A percentile compares a stretch with the other conserved stretches of the same genome.
Conservation (phyloP, 139 green algal genomes). For the Tetradesmus lagerheimii region DNA sequence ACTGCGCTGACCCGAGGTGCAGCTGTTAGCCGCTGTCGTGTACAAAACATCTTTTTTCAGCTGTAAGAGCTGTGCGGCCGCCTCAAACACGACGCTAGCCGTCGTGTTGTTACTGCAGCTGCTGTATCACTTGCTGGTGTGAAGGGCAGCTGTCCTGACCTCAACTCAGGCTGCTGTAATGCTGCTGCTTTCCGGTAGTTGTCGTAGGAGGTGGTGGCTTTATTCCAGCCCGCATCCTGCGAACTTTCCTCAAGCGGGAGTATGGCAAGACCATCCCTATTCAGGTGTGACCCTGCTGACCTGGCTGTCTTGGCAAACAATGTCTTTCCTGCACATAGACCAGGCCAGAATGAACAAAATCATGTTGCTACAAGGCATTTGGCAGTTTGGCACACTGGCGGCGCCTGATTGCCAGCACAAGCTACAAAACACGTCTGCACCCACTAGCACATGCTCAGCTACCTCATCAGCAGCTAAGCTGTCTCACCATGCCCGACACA, state of each 20-base stretch:
- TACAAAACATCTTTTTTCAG: neutral
- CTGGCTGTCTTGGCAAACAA: neutral
- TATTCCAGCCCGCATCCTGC: slow-evolving; percentile 33
- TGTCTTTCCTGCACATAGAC: too few species aligned
- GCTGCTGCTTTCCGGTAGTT: neutral
- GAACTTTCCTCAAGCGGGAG: slow-evolving; percentile 20
- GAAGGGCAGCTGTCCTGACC: too few species aligned
- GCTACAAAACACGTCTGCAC: too few species aligned
- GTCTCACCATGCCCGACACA: too few species aligned
- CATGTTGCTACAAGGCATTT: too few species aligned
- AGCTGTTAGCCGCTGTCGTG: neutral
- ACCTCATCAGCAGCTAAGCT: too few species aligned
- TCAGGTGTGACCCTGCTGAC: neutral
- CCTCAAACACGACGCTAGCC: neutral
- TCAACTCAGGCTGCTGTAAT: neutral
- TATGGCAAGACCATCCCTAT: slow-evolving; percentile 27
- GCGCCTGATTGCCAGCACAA: too few species aligned
- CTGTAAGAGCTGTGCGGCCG: neutral
- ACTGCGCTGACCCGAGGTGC: neutral
- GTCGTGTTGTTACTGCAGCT: neutral
- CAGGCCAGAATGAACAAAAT: too few species aligned
- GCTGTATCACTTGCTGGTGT: too few species aligned
- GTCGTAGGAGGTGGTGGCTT: slow-evolving; percentile 32
- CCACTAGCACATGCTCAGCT: too few species aligned
- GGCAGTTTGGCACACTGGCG: too few species aligned